Base-by-base conservation (phyloP, 371 early-diverging fungal genomes). In the Mortierella sp. region DNA sequence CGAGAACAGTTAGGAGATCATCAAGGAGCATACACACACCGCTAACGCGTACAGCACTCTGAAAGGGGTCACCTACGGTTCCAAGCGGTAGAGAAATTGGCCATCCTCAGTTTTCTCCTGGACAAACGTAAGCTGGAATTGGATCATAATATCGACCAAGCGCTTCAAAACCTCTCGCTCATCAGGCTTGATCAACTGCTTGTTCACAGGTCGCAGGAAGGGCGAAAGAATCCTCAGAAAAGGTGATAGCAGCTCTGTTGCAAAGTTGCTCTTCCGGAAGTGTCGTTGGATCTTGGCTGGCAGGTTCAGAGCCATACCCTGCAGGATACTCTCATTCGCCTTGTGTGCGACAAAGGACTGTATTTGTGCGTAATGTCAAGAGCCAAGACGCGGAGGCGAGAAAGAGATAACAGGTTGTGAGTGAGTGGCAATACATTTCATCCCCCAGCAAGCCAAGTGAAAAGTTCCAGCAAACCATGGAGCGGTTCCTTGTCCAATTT, bases 171-270 rank as follows among this genome's bases (percentile, higher is more conserved):
- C 83, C 2, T 60, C 82, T 27, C 89, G 88, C 83, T 97, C 97
- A 16, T 90, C 89, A 7, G 95, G 92, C 80, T 94, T 95, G 72
- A 96, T 90, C 48, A 96, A 81, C 77, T 96, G 95, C 76, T 58
- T 68, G 90, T 92, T 90, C 83, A 95, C 96, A 14, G 94, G 92
- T 48, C 91, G 86, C 79, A 97, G 68, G 48, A 94, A 91, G 3
- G 98, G 97, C 1, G 97, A 94, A 29, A 98, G 79, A 27, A 98
- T 95, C 24, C 92, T 89, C 73, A 96, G 48, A 41, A 98, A 89
- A 11, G 90, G 90, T 32, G 96, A 91, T 3, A 95, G 83, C 0
- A 97, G 76, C 51, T 96, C 95, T 7, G 89, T 80, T 0, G 91
- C 89, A 35, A 93, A 76, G 38, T 87, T 83, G 4, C 83, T 88